Evolutionary conservation across 495 filamentous ascomycete species (phyloP).

Genomic region (Apodospora peruviana): DNA sequence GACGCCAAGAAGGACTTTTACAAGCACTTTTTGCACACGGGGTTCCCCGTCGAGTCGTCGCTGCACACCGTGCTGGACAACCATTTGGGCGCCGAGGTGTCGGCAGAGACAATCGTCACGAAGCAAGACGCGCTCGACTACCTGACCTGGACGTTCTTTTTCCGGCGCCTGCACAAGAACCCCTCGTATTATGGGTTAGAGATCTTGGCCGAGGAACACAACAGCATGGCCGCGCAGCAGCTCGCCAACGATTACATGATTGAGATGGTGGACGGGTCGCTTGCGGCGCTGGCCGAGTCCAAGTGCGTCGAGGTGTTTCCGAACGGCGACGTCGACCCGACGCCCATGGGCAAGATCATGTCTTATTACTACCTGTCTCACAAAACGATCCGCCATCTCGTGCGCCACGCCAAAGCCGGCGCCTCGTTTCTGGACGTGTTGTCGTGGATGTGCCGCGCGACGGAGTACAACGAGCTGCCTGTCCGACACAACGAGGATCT

Average conservation of each 20-base stretch:
- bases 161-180: conserved; percentile 94
- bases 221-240: conserved; percentile 75
- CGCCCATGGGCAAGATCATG: conserved; percentile 93
- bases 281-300: conserved; percentile 73
- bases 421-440: conserved; percentile 83
- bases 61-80: conserved; percentile 96
- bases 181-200: conserved; percentile 96
- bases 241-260: conserved; percentile 90
- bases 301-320: conserved; percentile 73
- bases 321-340: conserved; percentile 87
- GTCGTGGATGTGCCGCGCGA: conserved; percentile 87
- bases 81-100: conserved; percentile 93
- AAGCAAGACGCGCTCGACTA: conserved; percentile 99
- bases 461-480: conserved; percentile 95
- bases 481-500: conserved; percentile 99
- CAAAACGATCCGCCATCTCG: conserved; percentile 82
- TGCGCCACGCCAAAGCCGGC: conserved; percentile 66
- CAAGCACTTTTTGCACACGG: conserved; percentile 97
- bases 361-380: conserved; percentile 99
- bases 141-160: conserved; percentile 99
- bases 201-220: conserved; percentile 90
- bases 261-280: conserved; percentile 77
- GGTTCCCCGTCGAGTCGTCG: conserved; percentile 95
- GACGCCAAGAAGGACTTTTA: conserved; percentile 99
- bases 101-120: conserved; percentile 81